phyloP scores from a whole-genome alignment of 345 rosid genomes.

The Atalantia buxifolia region DNA sequence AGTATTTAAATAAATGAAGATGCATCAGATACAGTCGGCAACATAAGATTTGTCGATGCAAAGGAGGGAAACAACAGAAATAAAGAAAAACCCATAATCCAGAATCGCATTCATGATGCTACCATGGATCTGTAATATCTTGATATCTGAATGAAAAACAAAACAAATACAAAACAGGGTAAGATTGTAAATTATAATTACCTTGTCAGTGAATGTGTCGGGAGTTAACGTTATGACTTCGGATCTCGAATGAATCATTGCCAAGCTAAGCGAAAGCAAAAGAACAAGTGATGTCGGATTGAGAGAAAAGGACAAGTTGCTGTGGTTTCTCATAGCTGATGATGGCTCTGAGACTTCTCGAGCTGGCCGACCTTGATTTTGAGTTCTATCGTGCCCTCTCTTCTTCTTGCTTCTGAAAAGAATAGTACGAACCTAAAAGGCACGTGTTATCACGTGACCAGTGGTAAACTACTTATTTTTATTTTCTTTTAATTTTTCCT shows the following conservation, averaged over 20 bases:
- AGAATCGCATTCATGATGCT: not conserved
- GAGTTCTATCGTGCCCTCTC: not conserved
- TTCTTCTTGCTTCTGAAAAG: not conserved
- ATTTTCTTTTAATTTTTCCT: too few species aligned
- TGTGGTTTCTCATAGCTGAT: conserved; percentile 17
- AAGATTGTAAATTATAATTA: conserved; percentile 14
- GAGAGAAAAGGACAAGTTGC: conserved; percentile 15
- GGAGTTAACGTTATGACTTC: conserved; percentile 87
- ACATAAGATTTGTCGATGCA: not conserved
- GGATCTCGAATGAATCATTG: conserved; percentile 28
- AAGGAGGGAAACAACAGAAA: not conserved
- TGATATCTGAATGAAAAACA: not conserved
- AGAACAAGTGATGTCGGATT: conserved; percentile 23
- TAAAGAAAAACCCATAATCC: not conserved
- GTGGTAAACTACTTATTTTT: too few species aligned
- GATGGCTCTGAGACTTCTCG: not conserved
- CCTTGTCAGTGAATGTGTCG: conserved; percentile 96
- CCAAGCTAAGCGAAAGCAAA: conserved; percentile 29
- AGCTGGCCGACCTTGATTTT: not conserved
- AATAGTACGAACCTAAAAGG: too few species aligned
- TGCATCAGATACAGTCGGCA: not conserved
- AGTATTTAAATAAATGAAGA: not conserved
- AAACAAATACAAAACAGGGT: conserved; percentile 2
- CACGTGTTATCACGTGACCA: conserved; percentile 3
- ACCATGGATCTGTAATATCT: not conserved